A percentile compares a stretch with the other conserved stretches of the same genome.
These are phyloP conservation scores for Globisporangium abappressorium DNA, from an alignment of 352 stramenopile species.

Conservation along the genomic window DNA sequence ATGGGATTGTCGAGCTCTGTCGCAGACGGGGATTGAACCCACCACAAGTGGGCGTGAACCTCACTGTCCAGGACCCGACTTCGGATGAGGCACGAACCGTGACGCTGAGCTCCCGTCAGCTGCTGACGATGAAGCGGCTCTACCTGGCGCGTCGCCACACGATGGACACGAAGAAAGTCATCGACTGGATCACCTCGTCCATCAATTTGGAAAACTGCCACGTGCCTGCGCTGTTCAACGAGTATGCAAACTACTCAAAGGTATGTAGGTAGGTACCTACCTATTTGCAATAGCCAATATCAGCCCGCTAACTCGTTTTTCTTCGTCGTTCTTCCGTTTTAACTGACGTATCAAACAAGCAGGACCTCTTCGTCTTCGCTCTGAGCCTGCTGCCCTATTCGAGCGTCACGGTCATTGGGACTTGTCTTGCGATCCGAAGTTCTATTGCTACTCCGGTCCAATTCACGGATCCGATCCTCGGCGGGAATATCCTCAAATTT, in stretches of 20 bases:
- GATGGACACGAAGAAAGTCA: background rate
- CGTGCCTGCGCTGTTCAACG: background rate
- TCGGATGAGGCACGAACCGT: background rate
- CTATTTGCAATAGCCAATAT: too few species aligned
- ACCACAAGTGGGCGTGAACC: background rate
- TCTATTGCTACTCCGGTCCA: too few species aligned
- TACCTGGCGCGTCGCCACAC: background rate
- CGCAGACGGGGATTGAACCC: background rate
- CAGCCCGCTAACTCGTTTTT: too few species aligned
- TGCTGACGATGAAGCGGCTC: background rate
- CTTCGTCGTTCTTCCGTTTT: too few species aligned
- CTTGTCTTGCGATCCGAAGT: too few species aligned
- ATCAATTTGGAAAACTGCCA: background rate
- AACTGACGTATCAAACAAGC: too few species aligned
- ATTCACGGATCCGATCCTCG: too few species aligned
- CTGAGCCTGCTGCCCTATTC: too few species aligned
- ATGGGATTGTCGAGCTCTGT: background rate
- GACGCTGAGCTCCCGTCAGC: constrained; percentile 1
- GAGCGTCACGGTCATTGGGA: too few species aligned
- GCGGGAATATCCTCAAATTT: too few species aligned
- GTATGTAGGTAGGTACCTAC: background rate
- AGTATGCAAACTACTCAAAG: background rate
- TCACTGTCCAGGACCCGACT: background rate
- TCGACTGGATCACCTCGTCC: background rate
- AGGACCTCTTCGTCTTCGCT: too few species aligned